Evolutionary conservation across 2,329 filamentous ascomycete genomes (phyloP), one percentile per base, ranked within the genome.

Genomic region (Calycina herbarum): DNA sequence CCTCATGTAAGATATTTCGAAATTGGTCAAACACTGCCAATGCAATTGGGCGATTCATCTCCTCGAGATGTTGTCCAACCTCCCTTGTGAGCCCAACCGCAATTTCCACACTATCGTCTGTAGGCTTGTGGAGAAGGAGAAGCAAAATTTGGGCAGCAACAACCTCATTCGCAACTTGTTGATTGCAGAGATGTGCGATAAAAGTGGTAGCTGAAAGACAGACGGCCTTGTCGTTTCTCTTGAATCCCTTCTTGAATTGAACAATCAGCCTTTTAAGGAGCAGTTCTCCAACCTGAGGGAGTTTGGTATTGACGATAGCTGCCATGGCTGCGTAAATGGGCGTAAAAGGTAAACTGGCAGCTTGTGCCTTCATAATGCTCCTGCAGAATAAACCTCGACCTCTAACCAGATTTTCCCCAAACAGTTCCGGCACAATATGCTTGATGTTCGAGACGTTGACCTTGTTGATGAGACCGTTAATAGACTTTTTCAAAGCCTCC

Each of bases 401-500:
- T 65, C 95, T 89, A 51, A 99, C 84, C 73, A 99, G 80, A 77
- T 99, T 99, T 82, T 99, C 95, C 60, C 88, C 87, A 79, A 99
- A 99, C 57, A 99, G 83, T 80, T 99, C 95, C 1, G 94, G 94
- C 29, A 98, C 93, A 68, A 99, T 97, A 76, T 91, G 86, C 79
- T 99, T 98, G 84, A 99, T 98, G 78, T 99, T 99, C 40, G 91
- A 92, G 64, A 94, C 92, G 79, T 98, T 98, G 82, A 97, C 91
- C 82, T 99, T 99, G 85, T 99, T 99, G 84, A 99, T 97, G 70
- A 99, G 82, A 73, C 95, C 95, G 77, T 99, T 98, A 80, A 99
- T 97, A 59, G 92, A 95, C 83, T 99, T 99, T 82, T 99, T 99
- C 75, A 99, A 82, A 13, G 94, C 94, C 79, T 99, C 95, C 95